Evolutionary conservation across 2,329 filamentous ascomycete genomes (phyloP).

Genomic region (Drechslerella coelobrocha): DNA sequence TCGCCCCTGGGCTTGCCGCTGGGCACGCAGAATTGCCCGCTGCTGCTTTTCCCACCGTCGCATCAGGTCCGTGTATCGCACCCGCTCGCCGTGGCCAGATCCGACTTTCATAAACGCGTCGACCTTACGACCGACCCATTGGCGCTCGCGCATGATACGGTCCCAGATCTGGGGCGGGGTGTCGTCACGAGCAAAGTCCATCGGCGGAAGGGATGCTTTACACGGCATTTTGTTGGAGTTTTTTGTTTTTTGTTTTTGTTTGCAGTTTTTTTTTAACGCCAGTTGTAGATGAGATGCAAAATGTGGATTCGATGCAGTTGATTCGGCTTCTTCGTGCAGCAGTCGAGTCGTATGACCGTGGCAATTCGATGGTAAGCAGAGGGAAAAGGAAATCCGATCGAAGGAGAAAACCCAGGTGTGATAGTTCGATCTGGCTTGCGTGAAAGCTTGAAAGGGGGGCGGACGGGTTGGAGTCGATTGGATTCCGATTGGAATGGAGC

Average conservation of each 20-base stretch:
- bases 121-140: conserved; percentile 4
- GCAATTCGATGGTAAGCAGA: too few species aligned
- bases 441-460: background rate
- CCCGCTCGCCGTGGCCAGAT: background rate
- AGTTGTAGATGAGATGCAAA: too few species aligned
- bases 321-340: too few species aligned
- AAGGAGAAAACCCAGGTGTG: background rate
- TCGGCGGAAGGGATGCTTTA: conserved; percentile 23
- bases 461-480: background rate
- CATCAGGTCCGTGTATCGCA: conserved; percentile 1
- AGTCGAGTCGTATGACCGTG: too few species aligned
- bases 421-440: background rate
- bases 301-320: too few species aligned
- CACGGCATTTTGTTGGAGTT: conserved; percentile 12
- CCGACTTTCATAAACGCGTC: conserved; percentile 1
- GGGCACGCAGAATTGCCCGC: background rate
- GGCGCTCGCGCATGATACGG: conserved; percentile 10
- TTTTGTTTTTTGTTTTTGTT: background rate
- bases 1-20: too few species aligned
- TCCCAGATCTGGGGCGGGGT: conserved; percentile 23
- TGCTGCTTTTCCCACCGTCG: background rate
- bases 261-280: background rate
- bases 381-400: too few species aligned
- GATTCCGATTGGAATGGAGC: conserved; percentile 4
- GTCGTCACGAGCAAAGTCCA: conserved; percentile 24